Evolutionary conservation across 2,329 filamentous ascomycete species (phyloP).

Genomic region (Xylaria hypoxylon): DNA sequence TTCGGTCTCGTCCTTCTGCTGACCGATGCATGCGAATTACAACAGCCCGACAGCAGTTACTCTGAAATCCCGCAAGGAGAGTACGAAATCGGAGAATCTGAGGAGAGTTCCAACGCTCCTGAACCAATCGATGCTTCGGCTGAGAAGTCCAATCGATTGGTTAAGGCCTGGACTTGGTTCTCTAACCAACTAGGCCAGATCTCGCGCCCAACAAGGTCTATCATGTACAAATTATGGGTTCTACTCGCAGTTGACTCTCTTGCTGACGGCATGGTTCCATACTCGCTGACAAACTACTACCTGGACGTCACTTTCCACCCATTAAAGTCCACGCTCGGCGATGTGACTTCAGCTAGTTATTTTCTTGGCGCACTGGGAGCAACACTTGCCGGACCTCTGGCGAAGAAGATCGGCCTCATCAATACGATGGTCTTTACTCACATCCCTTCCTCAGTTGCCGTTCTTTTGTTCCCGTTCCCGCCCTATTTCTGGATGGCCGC

Average conservation of each 20-base stretch:
- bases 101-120: background rate
- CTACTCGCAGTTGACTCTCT: constrained; percentile 73
- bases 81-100: constrained; percentile 19
- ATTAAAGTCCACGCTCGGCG: constrained; percentile 68
- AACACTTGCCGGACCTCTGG: constrained; percentile 68
- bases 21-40: constrained; percentile 63
- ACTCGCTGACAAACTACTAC: constrained; percentile 69
- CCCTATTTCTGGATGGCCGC: constrained; percentile 63
- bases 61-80: constrained; percentile 42
- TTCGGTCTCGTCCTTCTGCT: constrained; percentile 59
- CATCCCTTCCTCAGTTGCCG: constrained; percentile 70
- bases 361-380: constrained; percentile 66
- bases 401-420: constrained; percentile 69
- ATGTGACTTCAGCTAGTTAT: constrained; percentile 66
- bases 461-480: constrained; percentile 70
- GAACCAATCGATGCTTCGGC: constrained; percentile 26
- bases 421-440: constrained; percentile 75
- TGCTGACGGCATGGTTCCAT: constrained; percentile 73
- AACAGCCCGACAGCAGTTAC: constrained; percentile 41
- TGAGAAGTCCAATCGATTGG: constrained; percentile 35
- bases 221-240: constrained; percentile 74
- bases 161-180: constrained; percentile 43
- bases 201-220: constrained; percentile 65
- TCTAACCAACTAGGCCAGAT: constrained; percentile 63
- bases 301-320: constrained; percentile 67